phyloP scores from a whole-genome alignment of 1,139 yeast genomes.

The Hanseniaspora uvarum region DNA sequence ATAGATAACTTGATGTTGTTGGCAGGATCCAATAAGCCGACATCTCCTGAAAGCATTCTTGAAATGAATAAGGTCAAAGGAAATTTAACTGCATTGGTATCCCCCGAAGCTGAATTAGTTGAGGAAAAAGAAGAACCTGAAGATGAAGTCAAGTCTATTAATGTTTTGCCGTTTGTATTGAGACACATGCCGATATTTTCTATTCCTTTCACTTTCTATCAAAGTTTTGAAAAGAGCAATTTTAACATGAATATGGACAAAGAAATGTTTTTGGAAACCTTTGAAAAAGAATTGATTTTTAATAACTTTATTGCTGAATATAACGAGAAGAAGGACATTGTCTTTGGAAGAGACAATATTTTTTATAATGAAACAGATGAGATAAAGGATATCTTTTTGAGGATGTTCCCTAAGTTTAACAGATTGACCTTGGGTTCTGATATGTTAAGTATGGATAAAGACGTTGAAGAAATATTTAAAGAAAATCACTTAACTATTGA shows the following conservation, averaged over 20 bases:
- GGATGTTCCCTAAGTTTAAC: slow-evolving; percentile 10
- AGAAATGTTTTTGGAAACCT: slow-evolving; percentile 27
- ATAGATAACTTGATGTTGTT: slow-evolving; percentile 18
- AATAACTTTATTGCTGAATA: slow-evolving; percentile 29
- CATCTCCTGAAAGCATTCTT: background rate
- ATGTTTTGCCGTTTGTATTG: slow-evolving; percentile 48
- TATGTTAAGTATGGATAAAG: slow-evolving; percentile 4
- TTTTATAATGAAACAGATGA: slow-evolving; percentile 5
- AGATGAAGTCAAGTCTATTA: background rate
- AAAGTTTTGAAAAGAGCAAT: background rate
- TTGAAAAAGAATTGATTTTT: slow-evolving; percentile 40
- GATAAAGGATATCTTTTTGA: slow-evolving; percentile 1
- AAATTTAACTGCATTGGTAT: background rate
- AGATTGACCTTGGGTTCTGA: slow-evolving; percentile 9
- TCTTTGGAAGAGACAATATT: slow-evolving; percentile 21
- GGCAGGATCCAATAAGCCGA: background rate
- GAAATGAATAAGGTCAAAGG: background rate
- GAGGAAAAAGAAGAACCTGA: slow-evolving; percentile 1
- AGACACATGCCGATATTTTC: slow-evolving; percentile 52
- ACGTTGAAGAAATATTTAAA: background rate
- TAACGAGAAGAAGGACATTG: slow-evolving; percentile 1
- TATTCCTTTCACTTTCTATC: slow-evolving; percentile 42
- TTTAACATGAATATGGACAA: slow-evolving; percentile 18
- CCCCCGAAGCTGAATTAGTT: background rate
- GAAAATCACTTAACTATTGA: background rate